Evolutionary conservation across 768 basidiomycete species (phyloP), one percentile per base, ranked within the genome.

Genomic region (Leccinum subtestaceum): DNA sequence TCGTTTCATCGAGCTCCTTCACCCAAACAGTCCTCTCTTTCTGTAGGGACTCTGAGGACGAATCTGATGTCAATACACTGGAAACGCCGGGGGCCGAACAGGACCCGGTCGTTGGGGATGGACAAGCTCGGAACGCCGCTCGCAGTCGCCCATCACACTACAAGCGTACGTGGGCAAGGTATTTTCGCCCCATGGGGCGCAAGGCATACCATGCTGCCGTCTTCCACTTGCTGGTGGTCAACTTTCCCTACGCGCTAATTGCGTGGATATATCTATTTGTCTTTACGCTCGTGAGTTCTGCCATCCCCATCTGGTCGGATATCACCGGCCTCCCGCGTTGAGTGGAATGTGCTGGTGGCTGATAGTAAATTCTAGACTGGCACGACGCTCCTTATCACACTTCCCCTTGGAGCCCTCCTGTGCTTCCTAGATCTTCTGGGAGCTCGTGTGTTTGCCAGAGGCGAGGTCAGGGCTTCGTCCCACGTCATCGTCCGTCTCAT

Each of bases 191-290:
- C 4, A 58, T 92, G 65, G 56, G 63, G 17, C 75, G 74, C 60
- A 74, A 65, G 59, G 78, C 79, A n/a, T 92, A 92, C 66, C 89
- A 86, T 64, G 71, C 77, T 25, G 75, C 89, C 0, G 71, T 89
- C 27, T 80, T 90, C 56, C 91, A 93, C 69, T 77, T 93, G 21
- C 68, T 85, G 45, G 75, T 88, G 25, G 50, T 93, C 65, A 93
- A 93, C 72, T 90, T 93, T 66, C 90, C 90, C 0, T 92, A 82
- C 65, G 88, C 88, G 15, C 72, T 93, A 59, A 68, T 77, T n/a
- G 87, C 88, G n/a, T 92, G 87, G 86, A 68, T 91, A 10, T 92
- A 84, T 68, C 76, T 89, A 15, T 91, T 93, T 64, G 84, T 90
- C 11, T 88, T 92, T 65, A 93, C 91, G 0, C 74, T 93, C 72